These are phyloP conservation scores for Alloteropsis semialata DNA, from an alignment of 176 grass and related monocot species.

Conservation along the genomic window DNA sequence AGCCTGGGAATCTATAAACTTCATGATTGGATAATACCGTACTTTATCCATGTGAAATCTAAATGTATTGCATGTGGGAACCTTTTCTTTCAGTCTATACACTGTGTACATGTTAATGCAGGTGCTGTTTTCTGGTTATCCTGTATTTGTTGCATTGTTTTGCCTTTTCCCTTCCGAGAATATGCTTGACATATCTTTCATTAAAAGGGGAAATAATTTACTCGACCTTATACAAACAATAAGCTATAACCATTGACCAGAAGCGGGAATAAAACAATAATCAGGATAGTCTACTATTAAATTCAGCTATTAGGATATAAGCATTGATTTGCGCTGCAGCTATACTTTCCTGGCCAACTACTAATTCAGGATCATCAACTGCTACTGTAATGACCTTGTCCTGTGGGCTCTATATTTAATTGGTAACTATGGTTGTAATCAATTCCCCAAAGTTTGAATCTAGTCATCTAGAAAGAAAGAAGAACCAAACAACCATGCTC, in stretches of 20 bases:
- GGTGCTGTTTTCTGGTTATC: not conserved
- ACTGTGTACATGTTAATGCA: not conserved
- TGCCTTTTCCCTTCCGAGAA: not conserved
- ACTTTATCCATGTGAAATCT: not conserved
- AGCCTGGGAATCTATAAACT: not conserved
- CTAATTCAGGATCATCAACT: not conserved
- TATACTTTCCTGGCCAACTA: not conserved
- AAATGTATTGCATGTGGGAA: not conserved
- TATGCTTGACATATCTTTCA: not conserved
- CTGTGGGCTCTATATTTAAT: not conserved
- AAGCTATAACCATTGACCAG: not conserved
- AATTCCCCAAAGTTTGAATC: not conserved
- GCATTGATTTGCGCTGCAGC: not conserved
- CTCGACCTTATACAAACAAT: not conserved
- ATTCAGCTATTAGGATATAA: not conserved
- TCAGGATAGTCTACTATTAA: not conserved
- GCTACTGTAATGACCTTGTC: not conserved
- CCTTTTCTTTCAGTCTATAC: constrained; percentile 3
- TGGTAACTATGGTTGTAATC: not conserved
- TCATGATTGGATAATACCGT: not conserved
- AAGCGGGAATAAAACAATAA: not conserved
- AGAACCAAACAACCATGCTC: not conserved
- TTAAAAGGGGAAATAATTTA: not conserved
- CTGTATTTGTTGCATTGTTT: not conserved
- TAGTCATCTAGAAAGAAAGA: not conserved